These are phyloP conservation scores for Rhizoctonia solani DNA, from an alignment of 1,284 basidiomycete genomes.

Conservation along the genomic window DNA sequence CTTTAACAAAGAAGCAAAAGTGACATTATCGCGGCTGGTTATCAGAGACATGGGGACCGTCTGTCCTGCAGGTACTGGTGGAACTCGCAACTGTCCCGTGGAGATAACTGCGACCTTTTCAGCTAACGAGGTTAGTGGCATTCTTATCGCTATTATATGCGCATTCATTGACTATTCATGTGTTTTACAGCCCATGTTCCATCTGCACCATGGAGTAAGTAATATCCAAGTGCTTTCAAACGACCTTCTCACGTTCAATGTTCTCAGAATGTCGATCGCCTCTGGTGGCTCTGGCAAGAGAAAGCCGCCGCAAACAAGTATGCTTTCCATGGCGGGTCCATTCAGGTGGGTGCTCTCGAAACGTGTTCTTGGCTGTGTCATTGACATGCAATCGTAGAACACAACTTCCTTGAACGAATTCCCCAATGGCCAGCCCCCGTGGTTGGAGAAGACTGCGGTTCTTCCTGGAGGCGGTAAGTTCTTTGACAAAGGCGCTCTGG, in stretches of 20 bases:
- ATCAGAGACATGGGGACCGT: neutral
- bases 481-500: neutral
- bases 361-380: neutral
- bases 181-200: neutral
- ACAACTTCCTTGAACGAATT: neutral
- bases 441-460: neutral
- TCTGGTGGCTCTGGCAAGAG: constrained; percentile 1
- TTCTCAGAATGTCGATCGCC: neutral
- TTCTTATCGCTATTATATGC: neutral
- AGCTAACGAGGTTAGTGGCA: neutral
- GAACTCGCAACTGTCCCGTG: neutral
- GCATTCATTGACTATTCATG: neutral
- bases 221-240: neutral
- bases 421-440: neutral
- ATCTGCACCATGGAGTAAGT: neutral
- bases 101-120: neutral
- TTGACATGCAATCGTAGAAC: neutral
- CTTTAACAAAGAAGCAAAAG: neutral
- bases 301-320: neutral
- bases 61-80: neutral
- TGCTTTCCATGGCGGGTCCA: too few relatives aligned
- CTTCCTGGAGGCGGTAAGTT: neutral
- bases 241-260: neutral
- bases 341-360: neutral
- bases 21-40: neutral